phyloP scores from a whole-genome alignment of 2,329 filamentous ascomycete species.

The Clonostachys sp. region DNA sequence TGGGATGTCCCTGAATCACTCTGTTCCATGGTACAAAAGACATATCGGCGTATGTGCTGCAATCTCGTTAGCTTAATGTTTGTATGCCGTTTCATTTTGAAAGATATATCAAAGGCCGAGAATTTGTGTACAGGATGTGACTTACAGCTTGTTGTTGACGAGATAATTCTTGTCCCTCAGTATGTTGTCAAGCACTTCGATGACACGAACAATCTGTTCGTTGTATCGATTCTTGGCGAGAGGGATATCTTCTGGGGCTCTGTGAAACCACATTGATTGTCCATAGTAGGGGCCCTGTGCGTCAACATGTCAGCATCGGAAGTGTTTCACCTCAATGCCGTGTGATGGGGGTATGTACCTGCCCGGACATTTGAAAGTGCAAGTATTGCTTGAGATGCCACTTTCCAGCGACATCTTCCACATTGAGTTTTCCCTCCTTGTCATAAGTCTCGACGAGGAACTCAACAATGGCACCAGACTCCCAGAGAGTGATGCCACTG shows the following conservation, averaged over 20 bases:
- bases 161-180: conserved; percentile 25
- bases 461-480: conserved; percentile 17
- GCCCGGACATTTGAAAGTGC: conserved; percentile 30
- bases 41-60: conserved; percentile 24
- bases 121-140: background rate
- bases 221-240: background rate
- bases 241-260: conserved; percentile 3
- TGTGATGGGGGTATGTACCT: background rate
- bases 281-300: conserved; percentile 40
- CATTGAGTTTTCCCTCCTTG: background rate
- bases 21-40: conserved; percentile 22
- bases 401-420: conserved; percentile 15
- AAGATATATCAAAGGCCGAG: background rate
- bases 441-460: conserved; percentile 15
- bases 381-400: conserved; percentile 24
- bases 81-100: background rate
- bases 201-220: background rate
- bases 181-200: conserved; percentile 6
- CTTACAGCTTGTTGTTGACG: conserved; percentile 22
- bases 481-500: conserved; percentile 22
- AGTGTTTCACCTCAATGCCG: background rate
- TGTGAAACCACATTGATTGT: conserved; percentile 28
- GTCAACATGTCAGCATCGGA: background rate
- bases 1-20: background rate
- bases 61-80: background rate